Evolutionary conservation across 257 asterid genomes (phyloP).

Genomic region (Galeopsis tetrahit): DNA sequence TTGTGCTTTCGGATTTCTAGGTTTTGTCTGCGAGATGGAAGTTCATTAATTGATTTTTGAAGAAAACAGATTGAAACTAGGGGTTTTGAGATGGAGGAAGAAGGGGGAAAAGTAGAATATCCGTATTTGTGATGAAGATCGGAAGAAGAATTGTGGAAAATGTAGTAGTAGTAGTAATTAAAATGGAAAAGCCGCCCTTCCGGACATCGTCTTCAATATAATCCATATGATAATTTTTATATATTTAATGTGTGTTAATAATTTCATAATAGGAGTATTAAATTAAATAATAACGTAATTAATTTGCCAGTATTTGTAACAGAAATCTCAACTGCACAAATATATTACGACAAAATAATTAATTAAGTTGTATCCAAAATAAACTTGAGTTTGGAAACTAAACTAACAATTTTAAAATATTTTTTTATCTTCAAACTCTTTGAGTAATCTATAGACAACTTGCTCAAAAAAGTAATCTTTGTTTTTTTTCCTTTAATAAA

Average conservation of each 20-base stretch:
- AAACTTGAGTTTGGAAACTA: too few relatives aligned
- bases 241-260: not conserved
- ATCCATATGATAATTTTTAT: too few relatives aligned
- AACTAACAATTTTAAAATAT: too few relatives aligned
- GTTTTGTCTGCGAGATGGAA: slow-evolving; percentile 24
- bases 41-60: slow-evolving; percentile 8
- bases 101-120: slow-evolving; percentile 4
- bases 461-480: too few relatives aligned
- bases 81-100: slow-evolving; percentile 28
- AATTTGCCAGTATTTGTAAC: not conserved
- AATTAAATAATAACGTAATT: not conserved
- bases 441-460: too few relatives aligned
- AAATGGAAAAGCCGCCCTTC: slow-evolving; percentile 30
- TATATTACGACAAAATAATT: not conserved
- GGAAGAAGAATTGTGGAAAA: slow-evolving; percentile 30
- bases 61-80: slow-evolving; percentile 31
- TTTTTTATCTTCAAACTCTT: too few relatives aligned
- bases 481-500: too few relatives aligned
- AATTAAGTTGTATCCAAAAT: not conserved
- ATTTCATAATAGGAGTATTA: not conserved
- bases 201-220: not conserved
- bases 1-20: slow-evolving; percentile 24
- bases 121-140: slow-evolving; percentile 38
- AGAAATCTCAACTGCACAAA: not conserved
- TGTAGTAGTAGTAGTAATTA: too few relatives aligned